These are phyloP conservation scores for Kuraishia cidri DNA, from an alignment of 805 yeast genomes.

Conservation along the genomic window DNA sequence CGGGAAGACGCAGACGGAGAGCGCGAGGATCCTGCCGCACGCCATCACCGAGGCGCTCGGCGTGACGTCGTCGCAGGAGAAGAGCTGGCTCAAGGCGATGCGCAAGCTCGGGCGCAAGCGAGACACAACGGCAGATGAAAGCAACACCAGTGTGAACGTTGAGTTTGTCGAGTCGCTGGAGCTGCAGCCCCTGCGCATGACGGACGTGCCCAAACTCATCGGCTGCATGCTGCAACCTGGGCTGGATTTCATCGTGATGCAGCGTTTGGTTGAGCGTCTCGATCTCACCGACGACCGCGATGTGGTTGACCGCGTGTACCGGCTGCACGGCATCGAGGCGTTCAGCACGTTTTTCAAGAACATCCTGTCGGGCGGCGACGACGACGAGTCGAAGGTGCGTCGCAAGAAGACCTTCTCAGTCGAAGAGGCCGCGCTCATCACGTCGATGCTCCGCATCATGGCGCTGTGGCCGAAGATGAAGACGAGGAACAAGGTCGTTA, in stretches of 20 bases:
- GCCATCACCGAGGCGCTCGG: conserved; percentile 81
- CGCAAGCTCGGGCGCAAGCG: conserved; percentile 17
- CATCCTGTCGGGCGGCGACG: conserved; percentile 8
- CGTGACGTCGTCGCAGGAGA: conserved; percentile 57
- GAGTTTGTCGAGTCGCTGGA: conserved; percentile 55
- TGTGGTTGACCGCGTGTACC: conserved; percentile 52
- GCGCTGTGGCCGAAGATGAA: conserved; percentile 63
- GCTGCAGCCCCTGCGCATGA: conserved; percentile 38
- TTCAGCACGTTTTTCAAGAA: conserved; percentile 51
- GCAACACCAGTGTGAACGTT: conserved; percentile 51
- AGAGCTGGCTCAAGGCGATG: conserved; percentile 60
- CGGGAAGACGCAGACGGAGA: conserved; percentile 94
- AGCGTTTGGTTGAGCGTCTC: conserved; percentile 62
- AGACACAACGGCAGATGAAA: conserved; percentile 26
- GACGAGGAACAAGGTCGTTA: conserved; percentile 59
- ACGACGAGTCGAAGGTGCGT: conserved; percentile 3
- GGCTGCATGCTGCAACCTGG: conserved; percentile 66
- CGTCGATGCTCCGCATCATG: conserved; percentile 48
- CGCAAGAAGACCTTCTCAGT: conserved; percentile 6
- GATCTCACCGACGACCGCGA: conserved; percentile 39
- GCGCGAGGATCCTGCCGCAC: conserved; percentile 77
- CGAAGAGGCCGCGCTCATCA: conserved; percentile 30
- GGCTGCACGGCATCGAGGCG: conserved; percentile 82
- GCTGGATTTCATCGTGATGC: conserved; percentile 56
- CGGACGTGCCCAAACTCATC: conserved; percentile 71